Conservation (phyloP, 2,329 filamentous ascomycete genomes). For the Ascocoryne sarcoides region DNA sequence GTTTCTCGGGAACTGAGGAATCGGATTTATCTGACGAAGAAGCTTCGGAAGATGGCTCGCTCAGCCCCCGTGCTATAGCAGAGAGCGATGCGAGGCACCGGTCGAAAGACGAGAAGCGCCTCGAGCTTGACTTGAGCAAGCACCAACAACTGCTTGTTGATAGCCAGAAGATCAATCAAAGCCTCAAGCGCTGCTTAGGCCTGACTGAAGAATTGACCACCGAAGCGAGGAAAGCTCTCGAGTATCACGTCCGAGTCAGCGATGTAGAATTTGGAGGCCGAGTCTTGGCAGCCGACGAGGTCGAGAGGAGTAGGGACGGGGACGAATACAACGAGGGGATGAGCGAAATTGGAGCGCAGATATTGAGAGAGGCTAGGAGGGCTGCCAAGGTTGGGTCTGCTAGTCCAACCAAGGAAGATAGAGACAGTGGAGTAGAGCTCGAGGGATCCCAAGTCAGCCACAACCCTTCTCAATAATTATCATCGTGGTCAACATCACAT, state of each 20-base stretch:
- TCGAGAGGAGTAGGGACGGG: conserved; percentile 30
- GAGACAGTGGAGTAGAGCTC: conserved; percentile 25
- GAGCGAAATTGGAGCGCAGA: conserved; percentile 20
- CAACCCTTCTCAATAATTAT: neutral
- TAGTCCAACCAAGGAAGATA: conserved; percentile 20
- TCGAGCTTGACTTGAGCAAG: conserved; percentile 78
- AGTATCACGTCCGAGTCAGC: conserved; percentile 68
- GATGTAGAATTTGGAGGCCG: conserved; percentile 77
- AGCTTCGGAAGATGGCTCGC: conserved; percentile 22
- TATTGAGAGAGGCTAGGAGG: conserved; percentile 23
- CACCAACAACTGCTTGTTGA: conserved; percentile 84
- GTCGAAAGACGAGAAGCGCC: conserved; percentile 69
- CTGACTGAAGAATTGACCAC: conserved; percentile 88
- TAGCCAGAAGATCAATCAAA: conserved; percentile 92
- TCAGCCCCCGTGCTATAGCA: conserved; percentile 34
- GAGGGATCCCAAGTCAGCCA: conserved; percentile 11
- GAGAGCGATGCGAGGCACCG: conserved; percentile 44
- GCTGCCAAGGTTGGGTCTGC: conserved; percentile 18
- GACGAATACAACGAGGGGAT: conserved; percentile 22
- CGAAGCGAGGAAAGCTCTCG: conserved; percentile 79
- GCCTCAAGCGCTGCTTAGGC: conserved; percentile 77
- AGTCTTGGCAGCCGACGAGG: conserved; percentile 63
- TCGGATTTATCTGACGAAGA: conserved; percentile 36
- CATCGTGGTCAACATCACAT: neutral
- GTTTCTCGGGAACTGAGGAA: conserved; percentile 22